A percentile compares a stretch with the other conserved stretches of the same genome.
Conservation (phyloP, 1,139 yeast genomes). For the Yamadazyma atmosphaerica region DNA sequence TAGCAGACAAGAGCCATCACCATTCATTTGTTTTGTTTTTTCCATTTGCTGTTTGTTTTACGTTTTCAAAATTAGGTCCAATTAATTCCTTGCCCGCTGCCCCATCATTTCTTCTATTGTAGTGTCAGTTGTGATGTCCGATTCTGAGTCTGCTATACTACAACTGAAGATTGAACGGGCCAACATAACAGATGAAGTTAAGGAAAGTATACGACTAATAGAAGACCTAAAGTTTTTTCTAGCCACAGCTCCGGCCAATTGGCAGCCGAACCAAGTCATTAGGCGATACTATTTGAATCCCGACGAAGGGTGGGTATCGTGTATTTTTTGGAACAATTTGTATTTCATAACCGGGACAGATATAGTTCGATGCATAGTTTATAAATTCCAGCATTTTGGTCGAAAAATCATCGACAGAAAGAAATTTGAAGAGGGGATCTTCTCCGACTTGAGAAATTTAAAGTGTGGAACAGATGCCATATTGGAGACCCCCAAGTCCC, state of each 20-base stretch:
- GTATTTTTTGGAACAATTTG: constrained; percentile 89
- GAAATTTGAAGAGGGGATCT: constrained; percentile 95
- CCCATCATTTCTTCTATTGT: too few relatives aligned
- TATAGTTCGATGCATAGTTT: constrained; percentile 87
- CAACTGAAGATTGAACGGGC: constrained; percentile 11
- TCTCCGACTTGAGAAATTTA: constrained; percentile 83
- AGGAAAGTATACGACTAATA: constrained; percentile 60
- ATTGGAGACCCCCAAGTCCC: constrained; percentile 84
- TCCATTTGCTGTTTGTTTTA: too few relatives aligned
- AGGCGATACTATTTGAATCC: constrained; percentile 82
- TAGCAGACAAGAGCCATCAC: too few relatives aligned
- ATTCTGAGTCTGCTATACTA: constrained; percentile 3
- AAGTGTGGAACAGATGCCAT: constrained; percentile 89
- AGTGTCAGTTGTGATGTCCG: too few relatives aligned
- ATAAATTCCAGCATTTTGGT: constrained; percentile 89
- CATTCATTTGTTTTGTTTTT: neutral
- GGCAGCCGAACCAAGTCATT: constrained; percentile 89
- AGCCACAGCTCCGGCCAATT: constrained; percentile 91
- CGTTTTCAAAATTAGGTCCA: too few relatives aligned
- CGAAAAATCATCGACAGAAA: constrained; percentile 80
- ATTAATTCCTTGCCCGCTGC: too few relatives aligned
- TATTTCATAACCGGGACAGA: constrained; percentile 95
- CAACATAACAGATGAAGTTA: constrained; percentile 25
- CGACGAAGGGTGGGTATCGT: constrained; percentile 88
- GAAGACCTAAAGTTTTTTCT: constrained; percentile 82